Evolutionary conservation across 176 grass and related monocot genomes (phyloP), one percentile per base, ranked within the genome.

Genomic region (Hordeum marinum): DNA sequence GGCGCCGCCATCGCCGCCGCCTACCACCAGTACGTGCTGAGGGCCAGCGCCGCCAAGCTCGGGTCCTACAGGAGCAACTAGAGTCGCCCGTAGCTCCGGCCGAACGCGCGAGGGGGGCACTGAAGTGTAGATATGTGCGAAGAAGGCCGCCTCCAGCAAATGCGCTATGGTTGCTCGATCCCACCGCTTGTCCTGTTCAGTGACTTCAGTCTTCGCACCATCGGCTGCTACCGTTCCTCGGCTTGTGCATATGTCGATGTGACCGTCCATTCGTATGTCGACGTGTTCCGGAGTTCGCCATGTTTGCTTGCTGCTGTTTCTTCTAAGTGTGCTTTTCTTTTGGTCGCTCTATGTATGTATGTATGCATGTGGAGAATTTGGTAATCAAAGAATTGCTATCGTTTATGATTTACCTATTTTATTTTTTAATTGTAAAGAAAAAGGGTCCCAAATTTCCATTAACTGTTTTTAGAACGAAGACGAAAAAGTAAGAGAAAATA

Each of bases 1-100:
- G 94, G 94, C 7, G 94, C 94, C 52, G 94, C 91, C 77, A 90
- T 93, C 32, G 94, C 94, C 31, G 89, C 91, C 7, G 48, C 75
- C 9, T 94, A 96, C 81, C 87, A 90, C 84, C 89, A 94, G 67
- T 91, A 71, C 27, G 87, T 94, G 39, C 85, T 96, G 69, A 91
- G 91, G 83, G 94, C 89, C 62, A 92, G 89, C 15, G 82, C 89
- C 36, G 3, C 80, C 35, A 96, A 93, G 84, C 80, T 88, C 75
- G 82, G 80, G 36, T 94, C 94, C 18, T 90, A 37, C 85, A 67
- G 91, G 85, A 91, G 89, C 88, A 95, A 72, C 52, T 87, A 73
- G 2, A 79, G 79, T 6, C 13, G 18, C 2, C 25, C 43, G 63
- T 50, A n/a, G 39, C 72, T 32, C 59, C 29, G 52, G 7, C 21